Evolutionary conservation across 257 asterid species (phyloP).

Genomic region (Nyctanthes arbortristis): DNA sequence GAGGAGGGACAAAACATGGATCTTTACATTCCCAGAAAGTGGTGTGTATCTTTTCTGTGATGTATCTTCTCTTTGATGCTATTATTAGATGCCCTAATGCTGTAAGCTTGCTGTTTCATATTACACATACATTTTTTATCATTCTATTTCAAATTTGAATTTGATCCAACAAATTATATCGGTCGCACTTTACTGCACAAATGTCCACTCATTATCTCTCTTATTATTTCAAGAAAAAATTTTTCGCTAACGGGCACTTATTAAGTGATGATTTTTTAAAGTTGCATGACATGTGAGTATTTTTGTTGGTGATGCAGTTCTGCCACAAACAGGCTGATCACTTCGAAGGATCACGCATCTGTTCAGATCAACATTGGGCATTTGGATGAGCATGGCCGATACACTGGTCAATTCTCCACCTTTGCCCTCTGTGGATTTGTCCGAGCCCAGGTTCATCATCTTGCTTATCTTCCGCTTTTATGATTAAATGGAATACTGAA

Average conservation of each 20-base stretch:
- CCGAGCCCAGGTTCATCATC: constrained; percentile 34
- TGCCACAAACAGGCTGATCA: constrained; percentile 37
- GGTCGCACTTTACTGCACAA: too few species aligned
- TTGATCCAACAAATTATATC: too few species aligned
- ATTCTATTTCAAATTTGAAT: too few species aligned
- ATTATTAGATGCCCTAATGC: neutral
- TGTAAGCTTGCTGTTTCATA: neutral
- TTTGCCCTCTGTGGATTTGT: constrained; percentile 40
- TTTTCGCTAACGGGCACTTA: too few species aligned
- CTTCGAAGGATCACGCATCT: constrained; percentile 39
- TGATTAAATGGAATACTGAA: neutral
- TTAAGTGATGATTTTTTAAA: neutral
- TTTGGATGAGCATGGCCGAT: constrained; percentile 34
- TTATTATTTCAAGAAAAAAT: too few species aligned
- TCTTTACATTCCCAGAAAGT: constrained; percentile 75
- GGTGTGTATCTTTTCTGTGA: constrained; percentile 32
- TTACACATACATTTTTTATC: too few species aligned
- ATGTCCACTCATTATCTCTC: too few species aligned
- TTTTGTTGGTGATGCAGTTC: constrained; percentile 21
- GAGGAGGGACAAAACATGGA: constrained; percentile 78
- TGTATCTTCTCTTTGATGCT: neutral
- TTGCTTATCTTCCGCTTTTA: neutral
- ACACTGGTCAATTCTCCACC: constrained; percentile 33
- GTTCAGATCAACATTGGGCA: constrained; percentile 37
- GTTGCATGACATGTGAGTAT: neutral